Evolutionary conservation across 257 asterid species (phyloP), one percentile per base, ranked within the genome.

Genomic region (Rhazya stricta): DNA sequence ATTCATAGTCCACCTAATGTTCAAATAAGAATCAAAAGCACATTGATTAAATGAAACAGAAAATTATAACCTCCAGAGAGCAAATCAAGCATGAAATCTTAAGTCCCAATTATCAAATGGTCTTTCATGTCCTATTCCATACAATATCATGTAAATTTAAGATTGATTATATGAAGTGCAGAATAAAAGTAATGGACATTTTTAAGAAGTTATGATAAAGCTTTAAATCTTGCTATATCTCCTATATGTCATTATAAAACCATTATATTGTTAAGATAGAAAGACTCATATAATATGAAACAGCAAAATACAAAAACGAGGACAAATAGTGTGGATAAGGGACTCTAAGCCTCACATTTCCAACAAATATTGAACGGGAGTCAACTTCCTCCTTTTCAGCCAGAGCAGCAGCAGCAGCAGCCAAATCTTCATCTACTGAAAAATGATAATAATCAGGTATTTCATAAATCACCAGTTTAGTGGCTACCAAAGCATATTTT

Each of bases 351-450:
- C 98, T 91, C 84, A 92, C 98, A 83, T 92, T 92, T 39, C 98
- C 98, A 74, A 92, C 97, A 84, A 88, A 91, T 79, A 92, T 88
- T 25, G 98, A 92, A 58, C 97, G 93, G 68, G 89, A 43, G 85
- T 91, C 98, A 84, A 85, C 97, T 88, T 89, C 97, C 81, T 91
- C 97, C 88, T 92, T 92, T 68, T 91, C 98, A 76, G 91, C 90
- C 82, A 84, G 92, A 80, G 85, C 81, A 71, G 84, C 88, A 75
- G 94, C 75, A 77, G 83, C 78, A 73, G 83, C 89, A 67, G 76
- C 68, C 73, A 90, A 76, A 80, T 90, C 96, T 48, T 88, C 92
- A 84, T 69, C 73, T 36, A 11, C 72, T 50, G 42, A 53, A 54
- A 66, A 48, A 46, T 21, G 5, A 1, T 9, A n/a, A 30, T 13